These are phyloP conservation scores for Phytophthora foliorum DNA, from an alignment of 352 stramenopile species.

Conservation along the genomic window DNA sequence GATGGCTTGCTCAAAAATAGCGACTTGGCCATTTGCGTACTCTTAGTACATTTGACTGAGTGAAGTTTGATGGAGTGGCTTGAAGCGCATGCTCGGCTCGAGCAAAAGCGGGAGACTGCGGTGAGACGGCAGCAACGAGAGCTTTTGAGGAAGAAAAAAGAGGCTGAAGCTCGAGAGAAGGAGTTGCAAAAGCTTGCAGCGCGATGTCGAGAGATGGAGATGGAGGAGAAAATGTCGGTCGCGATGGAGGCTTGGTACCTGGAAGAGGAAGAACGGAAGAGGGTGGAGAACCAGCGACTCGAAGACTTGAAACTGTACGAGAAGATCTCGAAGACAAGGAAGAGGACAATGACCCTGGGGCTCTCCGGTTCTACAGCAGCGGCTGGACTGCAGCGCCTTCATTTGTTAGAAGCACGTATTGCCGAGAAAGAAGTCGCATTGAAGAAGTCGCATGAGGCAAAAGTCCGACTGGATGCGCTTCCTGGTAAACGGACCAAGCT, in stretches of 20 bases:
- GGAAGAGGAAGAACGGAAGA: conserved; percentile 30
- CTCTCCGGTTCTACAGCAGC: conserved; percentile 47
- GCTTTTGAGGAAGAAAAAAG: conserved; percentile 33
- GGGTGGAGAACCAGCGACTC: conserved; percentile 43
- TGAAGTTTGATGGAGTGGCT: conserved; percentile 52
- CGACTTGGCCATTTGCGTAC: not conserved
- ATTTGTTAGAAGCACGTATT: conserved; percentile 47
- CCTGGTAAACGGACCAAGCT: conserved; percentile 44
- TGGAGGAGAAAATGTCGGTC: conserved; percentile 61
- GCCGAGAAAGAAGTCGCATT: conserved; percentile 40
- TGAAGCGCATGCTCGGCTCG: conserved; percentile 54
- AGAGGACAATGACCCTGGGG: conserved; percentile 41
- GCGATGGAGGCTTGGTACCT: conserved; percentile 46
- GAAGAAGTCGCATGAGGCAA: conserved; percentile 36
- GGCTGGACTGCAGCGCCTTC: conserved; percentile 38
- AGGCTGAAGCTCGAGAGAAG: conserved; percentile 41
- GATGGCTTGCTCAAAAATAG: not conserved
- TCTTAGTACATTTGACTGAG: not conserved
- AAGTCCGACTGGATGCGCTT: conserved; percentile 55
- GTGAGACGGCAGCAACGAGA: conserved; percentile 63
- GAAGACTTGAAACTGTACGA: conserved; percentile 50
- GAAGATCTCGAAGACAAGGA: conserved; percentile 33
- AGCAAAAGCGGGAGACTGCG: conserved; percentile 56
- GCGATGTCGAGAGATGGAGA: conserved; percentile 61
- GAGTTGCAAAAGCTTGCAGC: conserved; percentile 38